These are phyloP conservation scores for Cryptomeria japonica DNA, from an alignment of 75 land plant species.

Conservation along the genomic window DNA sequence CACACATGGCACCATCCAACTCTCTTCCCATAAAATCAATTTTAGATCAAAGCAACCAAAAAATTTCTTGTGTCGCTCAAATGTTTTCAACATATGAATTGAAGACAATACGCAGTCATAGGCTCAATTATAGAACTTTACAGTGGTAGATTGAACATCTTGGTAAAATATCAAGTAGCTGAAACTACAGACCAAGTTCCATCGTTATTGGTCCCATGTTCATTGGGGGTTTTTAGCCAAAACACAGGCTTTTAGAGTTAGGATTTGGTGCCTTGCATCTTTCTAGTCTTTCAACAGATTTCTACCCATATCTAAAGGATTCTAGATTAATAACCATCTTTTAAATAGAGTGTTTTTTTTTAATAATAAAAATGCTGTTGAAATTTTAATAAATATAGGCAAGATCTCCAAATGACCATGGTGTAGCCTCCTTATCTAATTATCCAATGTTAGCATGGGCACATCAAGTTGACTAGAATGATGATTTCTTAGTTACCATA, in stretches of 20 bases:
- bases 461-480: background rate
- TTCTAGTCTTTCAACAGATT: no score
- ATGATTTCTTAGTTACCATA: background rate
- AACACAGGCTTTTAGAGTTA: background rate
- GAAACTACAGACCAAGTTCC: background rate
- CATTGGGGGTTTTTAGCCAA: background rate
- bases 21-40: background rate
- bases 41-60: background rate
- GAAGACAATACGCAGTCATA: background rate
- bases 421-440: background rate
- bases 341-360: no score
- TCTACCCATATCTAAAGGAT: background rate
- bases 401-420: background rate
- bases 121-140: background rate
- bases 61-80: background rate
- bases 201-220: background rate
- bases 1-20: background rate
- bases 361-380: background rate
- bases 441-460: background rate
- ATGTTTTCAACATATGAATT: background rate
- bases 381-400: background rate
- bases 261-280: no score
- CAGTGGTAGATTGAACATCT: background rate
- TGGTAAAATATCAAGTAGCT: background rate
- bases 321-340: no score